Evolutionary conservation across 164 flowering plant genomes (phyloP).

Genomic region (Nymphaea colorata): DNA sequence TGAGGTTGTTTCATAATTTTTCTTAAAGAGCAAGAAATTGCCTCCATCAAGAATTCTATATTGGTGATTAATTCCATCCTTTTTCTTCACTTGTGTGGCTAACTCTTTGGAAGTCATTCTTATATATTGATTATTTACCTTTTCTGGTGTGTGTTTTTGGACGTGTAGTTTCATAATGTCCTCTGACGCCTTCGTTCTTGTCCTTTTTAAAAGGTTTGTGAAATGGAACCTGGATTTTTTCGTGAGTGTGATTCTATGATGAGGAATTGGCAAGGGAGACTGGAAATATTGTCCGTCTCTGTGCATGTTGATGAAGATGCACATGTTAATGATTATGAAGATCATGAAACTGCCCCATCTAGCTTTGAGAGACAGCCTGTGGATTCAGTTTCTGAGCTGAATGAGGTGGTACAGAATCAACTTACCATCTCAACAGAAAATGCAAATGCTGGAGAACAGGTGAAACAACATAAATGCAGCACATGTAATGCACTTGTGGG

Average conservation of each 20-base stretch:
- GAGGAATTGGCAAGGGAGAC: slow-evolving; percentile 64
- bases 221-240: slow-evolving; percentile 67
- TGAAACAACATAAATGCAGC: slow-evolving; percentile 64
- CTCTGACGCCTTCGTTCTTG: neutral
- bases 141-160: too few species aligned
- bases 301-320: slow-evolving; percentile 71
- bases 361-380: slow-evolving; percentile 18
- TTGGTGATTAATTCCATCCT: too few species aligned
- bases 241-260: slow-evolving; percentile 64
- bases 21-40: too few species aligned
- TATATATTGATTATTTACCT: too few species aligned
- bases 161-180: too few species aligned
- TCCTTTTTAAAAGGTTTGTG: slow-evolving; percentile 43
- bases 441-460: slow-evolving; percentile 25
- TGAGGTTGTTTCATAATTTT: too few species aligned
- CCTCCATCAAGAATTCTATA: too few species aligned
- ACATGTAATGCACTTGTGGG: slow-evolving; percentile 79
- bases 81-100: too few species aligned
- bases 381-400: slow-evolving; percentile 26
- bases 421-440: slow-evolving; percentile 33
- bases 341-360: slow-evolving; percentile 31
- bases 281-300: slow-evolving; percentile 76
- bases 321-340: slow-evolving; percentile 56
- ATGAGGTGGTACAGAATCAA: slow-evolving; percentile 37
- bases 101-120: too few species aligned